Conservation (phyloP, 768 basidiomycete species). For the Russula earlei region DNA sequence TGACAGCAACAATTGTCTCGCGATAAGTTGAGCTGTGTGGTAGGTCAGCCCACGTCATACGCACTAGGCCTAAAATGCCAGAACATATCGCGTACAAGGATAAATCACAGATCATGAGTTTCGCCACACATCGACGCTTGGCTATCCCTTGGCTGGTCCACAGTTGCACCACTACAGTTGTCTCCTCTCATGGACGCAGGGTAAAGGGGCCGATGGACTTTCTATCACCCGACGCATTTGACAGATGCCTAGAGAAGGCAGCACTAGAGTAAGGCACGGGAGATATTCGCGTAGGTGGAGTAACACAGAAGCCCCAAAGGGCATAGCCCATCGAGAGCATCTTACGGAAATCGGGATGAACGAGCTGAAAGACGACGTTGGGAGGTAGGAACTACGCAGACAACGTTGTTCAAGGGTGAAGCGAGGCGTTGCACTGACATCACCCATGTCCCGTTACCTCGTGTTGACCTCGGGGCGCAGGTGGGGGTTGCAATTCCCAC, state of each 20-base stretch:
- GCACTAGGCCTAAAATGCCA: not conserved
- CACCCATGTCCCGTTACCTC: not conserved
- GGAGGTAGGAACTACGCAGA: not conserved
- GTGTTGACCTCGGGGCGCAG: not conserved
- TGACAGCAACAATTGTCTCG: not conserved
- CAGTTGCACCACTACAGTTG: not conserved
- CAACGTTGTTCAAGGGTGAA: not conserved
- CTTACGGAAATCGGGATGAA: not conserved
- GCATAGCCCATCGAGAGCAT: not conserved
- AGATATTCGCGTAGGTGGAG: not conserved
- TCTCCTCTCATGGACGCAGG: not conserved
- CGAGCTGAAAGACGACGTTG: not conserved
- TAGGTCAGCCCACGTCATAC: not conserved
- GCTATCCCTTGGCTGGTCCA: not conserved
- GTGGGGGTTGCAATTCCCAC: not conserved
- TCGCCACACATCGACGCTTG: not conserved
- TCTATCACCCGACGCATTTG: not conserved
- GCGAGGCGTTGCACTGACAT: not conserved
- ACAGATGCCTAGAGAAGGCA: not conserved
- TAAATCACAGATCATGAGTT: not conserved
- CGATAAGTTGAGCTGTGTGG: not conserved
- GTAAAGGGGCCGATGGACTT: not conserved
- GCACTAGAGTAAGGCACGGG: constrained; percentile 2
- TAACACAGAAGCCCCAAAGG: not conserved
- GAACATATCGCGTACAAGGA: not conserved